A percentile compares a stretch with the other conserved stretches of the same genome.
These are phyloP conservation scores for Podospora anserina DNA, from an alignment of 495 filamentous ascomycete genomes.

Conservation along the genomic window DNA sequence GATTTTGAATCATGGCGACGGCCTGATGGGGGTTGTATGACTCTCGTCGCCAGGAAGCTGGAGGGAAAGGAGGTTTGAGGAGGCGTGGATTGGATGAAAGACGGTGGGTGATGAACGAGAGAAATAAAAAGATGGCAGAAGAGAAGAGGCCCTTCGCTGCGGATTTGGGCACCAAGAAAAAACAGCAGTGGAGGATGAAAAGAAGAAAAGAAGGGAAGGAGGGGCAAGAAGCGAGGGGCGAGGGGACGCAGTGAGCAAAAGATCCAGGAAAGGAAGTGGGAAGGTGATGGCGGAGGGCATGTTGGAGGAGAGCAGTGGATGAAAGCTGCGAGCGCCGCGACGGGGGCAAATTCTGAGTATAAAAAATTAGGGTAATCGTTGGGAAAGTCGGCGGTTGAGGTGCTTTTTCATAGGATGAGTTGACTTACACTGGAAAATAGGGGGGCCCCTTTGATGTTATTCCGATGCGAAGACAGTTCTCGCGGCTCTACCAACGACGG, in stretches of 20 bases:
- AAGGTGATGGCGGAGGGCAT: not conserved
- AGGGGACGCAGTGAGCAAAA: not conserved
- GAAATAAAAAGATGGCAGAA: slow-evolving; percentile 2
- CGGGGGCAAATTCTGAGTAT: not conserved
- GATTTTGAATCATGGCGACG: not conserved
- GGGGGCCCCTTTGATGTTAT: slow-evolving; percentile 6
- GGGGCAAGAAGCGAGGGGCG: not conserved
- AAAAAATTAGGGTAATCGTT: not conserved
- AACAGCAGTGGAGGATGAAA: not conserved
- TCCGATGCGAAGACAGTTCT: slow-evolving; percentile 18
- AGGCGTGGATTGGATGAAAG: not conserved
- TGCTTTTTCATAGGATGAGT: too few species aligned
- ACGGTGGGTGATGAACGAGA: not conserved
- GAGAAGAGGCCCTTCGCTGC: not conserved
- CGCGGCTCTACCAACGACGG: slow-evolving; percentile 18
- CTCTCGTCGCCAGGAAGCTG: not conserved
- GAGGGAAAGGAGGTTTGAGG: not conserved
- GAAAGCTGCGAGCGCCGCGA: not conserved
- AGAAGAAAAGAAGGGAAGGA: slow-evolving; percentile 5
- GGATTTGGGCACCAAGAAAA: not conserved
- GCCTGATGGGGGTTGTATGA: not conserved
- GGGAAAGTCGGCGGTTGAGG: not conserved
- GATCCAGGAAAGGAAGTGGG: not conserved
- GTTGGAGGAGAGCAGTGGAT: not conserved
- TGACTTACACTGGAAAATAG: slow-evolving; percentile 27